A percentile compares a stretch with the other conserved stretches of the same genome.
phyloP scores from a whole-genome alignment of 1,139 yeast genomes.

The Pichia sp. region DNA sequence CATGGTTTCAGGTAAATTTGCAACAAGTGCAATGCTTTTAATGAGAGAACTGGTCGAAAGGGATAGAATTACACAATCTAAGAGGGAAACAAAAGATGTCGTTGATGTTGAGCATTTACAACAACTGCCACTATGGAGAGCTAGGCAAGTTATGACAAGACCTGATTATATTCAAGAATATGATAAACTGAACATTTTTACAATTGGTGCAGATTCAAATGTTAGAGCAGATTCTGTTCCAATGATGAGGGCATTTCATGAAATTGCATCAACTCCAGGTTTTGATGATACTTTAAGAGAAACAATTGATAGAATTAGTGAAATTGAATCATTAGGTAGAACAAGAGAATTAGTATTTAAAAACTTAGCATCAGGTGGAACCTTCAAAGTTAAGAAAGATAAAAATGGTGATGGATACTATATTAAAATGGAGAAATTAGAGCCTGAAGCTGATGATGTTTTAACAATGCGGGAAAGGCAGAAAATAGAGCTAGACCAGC shows the following conservation, averaged over 20 bases:
- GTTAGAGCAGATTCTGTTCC: constrained; percentile 81
- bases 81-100: constrained; percentile 12
- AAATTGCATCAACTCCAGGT: constrained; percentile 65
- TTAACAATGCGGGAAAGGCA: neutral
- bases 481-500: neutral
- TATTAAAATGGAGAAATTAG: neutral
- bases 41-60: constrained; percentile 67
- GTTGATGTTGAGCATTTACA: constrained; percentile 49
- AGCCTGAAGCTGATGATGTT: neutral
- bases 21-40: constrained; percentile 69
- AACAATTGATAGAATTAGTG: constrained; percentile 66
- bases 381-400: constrained; percentile 30
- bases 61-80: constrained; percentile 39
- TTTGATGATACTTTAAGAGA: constrained; percentile 65
- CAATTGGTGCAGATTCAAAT: constrained; percentile 66
- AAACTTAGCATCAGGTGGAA: constrained; percentile 55
- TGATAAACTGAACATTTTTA: constrained; percentile 71
- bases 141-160: constrained; percentile 79
- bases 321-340: constrained; percentile 72
- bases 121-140: constrained; percentile 74
- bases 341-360: constrained; percentile 75
- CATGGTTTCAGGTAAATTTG: constrained; percentile 77
- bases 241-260: constrained; percentile 86
- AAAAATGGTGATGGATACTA: neutral
- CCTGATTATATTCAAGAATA: constrained; percentile 72